Base-by-base conservation (phyloP, 2,329 filamentous ascomycete genomes). In the Ophiosphaerella korrae region DNA sequence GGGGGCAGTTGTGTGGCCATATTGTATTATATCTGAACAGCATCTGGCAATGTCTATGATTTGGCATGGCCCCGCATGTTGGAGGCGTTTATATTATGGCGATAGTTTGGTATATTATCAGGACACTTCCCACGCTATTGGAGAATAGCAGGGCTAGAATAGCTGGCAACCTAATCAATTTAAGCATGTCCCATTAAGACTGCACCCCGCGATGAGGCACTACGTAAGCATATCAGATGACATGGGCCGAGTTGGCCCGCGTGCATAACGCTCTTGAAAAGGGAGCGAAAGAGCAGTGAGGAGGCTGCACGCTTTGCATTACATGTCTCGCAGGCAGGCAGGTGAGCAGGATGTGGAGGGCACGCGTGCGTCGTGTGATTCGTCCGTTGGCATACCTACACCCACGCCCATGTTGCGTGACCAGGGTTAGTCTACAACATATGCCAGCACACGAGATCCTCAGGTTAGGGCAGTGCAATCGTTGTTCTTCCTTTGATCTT, bases 401-500 rank as follows among this genome's bases (percentile, higher is more conserved):
- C 60, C 60, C 62, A 62, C 52, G 52, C 61, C 60, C 53, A 57
- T 58, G 50, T 21, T 56, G 62, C 64, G 63, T 68, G 65, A 64
- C 60, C 45, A 29, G 14, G 45, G 31, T 36, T 23, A 37, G 44
- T 54, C 48, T 45, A 29, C 46, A 39, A 58, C 57, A 60, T 60
- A 57, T 55, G 58, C 58, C 60, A 62, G 48, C 57, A 58, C 58
- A 66, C 57, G 61, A 55, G 61, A 52, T 55, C 58, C 66, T 53
- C 58, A 58, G 60, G 53, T 29, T 33, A 38, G 26, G 23, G 26
- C 37, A 29, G 48, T 44, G 42, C 48, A 53, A 39, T 48, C 50
- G 47, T 60, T 44, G 46, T 53, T 57, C 42, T 58, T 53, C 31
- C 52, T 48, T 50, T 38, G 44, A 26, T 40, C 48, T 50, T 45